Conservation (phyloP, 208 protist genomes). For the Baffinella frigidus region DNA sequence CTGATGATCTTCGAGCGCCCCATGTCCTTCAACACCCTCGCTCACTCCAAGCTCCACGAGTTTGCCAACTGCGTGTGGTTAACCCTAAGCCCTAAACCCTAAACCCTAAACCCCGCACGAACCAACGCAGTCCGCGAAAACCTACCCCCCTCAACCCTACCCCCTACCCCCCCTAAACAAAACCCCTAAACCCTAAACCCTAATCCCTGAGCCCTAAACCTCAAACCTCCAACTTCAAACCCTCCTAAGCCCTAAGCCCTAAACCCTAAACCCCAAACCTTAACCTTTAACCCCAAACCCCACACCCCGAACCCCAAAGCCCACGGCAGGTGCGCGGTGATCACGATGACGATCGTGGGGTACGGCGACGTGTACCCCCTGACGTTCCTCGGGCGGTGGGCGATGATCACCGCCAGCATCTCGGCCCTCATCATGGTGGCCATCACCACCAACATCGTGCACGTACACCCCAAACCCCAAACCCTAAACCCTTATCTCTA, state of each 20-base stretch:
- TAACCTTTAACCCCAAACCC: no score
- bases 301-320: no score
- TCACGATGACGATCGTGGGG: constrained; percentile 25
- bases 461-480: background rate
- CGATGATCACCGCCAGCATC: background rate
- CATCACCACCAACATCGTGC: constrained; percentile 21
- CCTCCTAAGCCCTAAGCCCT: no score
- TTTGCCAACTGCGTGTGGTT: constrained; percentile 35
- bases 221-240: no score
- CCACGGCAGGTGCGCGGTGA: constrained; percentile 36
- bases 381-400: background rate
- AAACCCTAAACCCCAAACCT: no score
- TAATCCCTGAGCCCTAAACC: no score
- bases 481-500: background rate
- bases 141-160: no score
- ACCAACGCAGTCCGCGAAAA: no score
- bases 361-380: background rate
- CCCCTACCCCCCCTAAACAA: no score
- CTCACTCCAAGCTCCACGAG: background rate
- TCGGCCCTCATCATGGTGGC: constrained; percentile 46
- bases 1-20: constrained; percentile 45
- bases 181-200: no score
- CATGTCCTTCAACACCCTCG: background rate
- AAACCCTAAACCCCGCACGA: no score
- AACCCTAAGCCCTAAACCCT: no score